Evolutionary conservation across 306 rosid species (phyloP), one percentile per base, ranked within the genome.

Genomic region (Castanospermum australe): DNA sequence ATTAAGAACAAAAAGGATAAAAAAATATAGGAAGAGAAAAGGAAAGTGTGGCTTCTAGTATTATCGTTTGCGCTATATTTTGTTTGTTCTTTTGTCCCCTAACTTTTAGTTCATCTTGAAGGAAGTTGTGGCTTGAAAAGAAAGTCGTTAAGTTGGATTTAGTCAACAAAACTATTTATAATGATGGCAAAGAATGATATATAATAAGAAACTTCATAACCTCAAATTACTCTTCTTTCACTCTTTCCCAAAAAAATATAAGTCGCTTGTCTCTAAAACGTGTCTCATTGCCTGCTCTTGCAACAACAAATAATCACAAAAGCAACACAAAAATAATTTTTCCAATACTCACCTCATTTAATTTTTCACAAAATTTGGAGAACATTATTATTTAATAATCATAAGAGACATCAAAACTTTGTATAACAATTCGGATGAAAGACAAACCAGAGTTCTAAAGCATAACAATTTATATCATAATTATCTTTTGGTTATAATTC

Each of bases 21-120:
- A 50, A 36, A 22, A 51, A 64, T 38, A 36, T 14, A 51, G 75
- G 67, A 18, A 71, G 56, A 77, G 60, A 28, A 66, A 79, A 51
- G 73, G 51, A 68, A 77, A 75, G 67, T 48, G 75, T 11, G 55
- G 65, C 59, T 76, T 69, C 15, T 51, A n/a, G 21, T 65, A 13
- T 35, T 51, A n/a, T 50, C 56, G 51, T 21, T 60, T 71, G 33
- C 51, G 38, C 55, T 70, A 69, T 41, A 68, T 52, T 78, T 78
- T 74, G 56, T 66, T 20, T 33, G 66, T 42, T 52, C 22, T 36
- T 2, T 50, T 57, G 60, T 69, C 4, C 44, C 82, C 82, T 83
- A 50, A 80, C 39, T 83, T 86, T 39, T 60, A 65, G 87, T 79
- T 65, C 82, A 48, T 79, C 77, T 67, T 33, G 30, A 68, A n/a